phyloP scores from a whole-genome alignment of 306 rosid genomes.

The Begonia fuchsioides region DNA sequence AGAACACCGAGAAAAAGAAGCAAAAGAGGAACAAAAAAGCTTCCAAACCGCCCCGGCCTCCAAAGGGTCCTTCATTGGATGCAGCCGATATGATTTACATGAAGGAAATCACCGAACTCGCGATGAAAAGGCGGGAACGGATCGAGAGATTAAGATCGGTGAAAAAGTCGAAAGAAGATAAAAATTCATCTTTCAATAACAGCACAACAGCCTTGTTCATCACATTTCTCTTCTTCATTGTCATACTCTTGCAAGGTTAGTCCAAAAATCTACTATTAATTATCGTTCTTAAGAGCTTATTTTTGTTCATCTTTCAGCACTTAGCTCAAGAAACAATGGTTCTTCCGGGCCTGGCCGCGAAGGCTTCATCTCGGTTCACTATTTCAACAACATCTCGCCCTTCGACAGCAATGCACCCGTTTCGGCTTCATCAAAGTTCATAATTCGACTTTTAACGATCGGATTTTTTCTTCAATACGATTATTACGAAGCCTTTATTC shows the following conservation, averaged over 20 bases:
- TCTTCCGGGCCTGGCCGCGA: slow-evolving; percentile 9
- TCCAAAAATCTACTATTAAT: not conserved
- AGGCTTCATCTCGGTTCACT: slow-evolving; percentile 9
- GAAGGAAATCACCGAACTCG: slow-evolving; percentile 66
- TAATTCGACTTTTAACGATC: not conserved
- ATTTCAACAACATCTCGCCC: slow-evolving; percentile 6
- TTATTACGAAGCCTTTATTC: not conserved
- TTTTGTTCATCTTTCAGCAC: slow-evolving; percentile 1
- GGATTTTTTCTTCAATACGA: not conserved
- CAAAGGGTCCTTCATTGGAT: slow-evolving; percentile 67
- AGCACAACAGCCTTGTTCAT: slow-evolving; percentile 51
- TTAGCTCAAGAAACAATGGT: slow-evolving; percentile 7
- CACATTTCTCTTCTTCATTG: slow-evolving; percentile 62
- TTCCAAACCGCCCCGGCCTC: slow-evolving; percentile 85
- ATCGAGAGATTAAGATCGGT: slow-evolving; percentile 59
- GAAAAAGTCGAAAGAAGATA: slow-evolving; percentile 65
- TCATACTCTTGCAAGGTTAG: slow-evolving; percentile 65
- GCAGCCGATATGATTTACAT: slow-evolving; percentile 66
- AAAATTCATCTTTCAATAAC: slow-evolving; percentile 33
- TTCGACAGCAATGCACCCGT: not conserved
- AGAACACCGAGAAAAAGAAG: slow-evolving; percentile 41
- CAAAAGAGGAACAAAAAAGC: slow-evolving; percentile 61
- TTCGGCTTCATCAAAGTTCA: slow-evolving; percentile 2
- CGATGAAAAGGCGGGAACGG: slow-evolving; percentile 77
- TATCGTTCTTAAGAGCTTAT: too few species aligned